A percentile compares a stretch with the other conserved stretches of the same genome.
Conservation (phyloP, 148 eudicot genomes). For the Agrostemma githago region DNA sequence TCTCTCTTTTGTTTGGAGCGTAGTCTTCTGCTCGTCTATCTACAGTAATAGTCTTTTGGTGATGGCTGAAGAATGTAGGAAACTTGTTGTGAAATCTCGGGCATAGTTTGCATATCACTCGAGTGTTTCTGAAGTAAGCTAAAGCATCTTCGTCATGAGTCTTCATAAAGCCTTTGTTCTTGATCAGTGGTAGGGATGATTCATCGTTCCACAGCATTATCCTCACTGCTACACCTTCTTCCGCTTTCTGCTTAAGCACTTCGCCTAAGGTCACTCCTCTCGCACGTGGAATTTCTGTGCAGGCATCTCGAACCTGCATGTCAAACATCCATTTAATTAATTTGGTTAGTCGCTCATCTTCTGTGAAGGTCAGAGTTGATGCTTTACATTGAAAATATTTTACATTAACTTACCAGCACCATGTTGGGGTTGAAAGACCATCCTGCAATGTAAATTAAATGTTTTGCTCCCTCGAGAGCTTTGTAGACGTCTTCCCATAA, state of each 20-base stretch:
- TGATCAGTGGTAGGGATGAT: constrained; percentile 71
- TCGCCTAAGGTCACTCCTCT: constrained; percentile 66
- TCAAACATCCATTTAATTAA: neutral
- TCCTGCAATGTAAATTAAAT: constrained; percentile 84
- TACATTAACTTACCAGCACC: constrained; percentile 50
- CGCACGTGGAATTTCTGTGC: constrained; percentile 61
- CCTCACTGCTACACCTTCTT: constrained; percentile 85
- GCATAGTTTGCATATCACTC: constrained; percentile 62
- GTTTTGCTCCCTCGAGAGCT: constrained; percentile 85
- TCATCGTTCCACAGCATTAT: constrained; percentile 80
- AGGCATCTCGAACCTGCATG: constrained; percentile 59
- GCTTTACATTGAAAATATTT: too few species aligned
- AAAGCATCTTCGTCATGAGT: constrained; percentile 69
- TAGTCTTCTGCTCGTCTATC: constrained; percentile 36
- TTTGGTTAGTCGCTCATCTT: neutral
- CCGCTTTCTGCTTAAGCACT: constrained; percentile 66
- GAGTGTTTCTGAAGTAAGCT: constrained; percentile 62
- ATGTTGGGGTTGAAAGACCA: constrained; percentile 89
- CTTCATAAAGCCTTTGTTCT: constrained; percentile 79
- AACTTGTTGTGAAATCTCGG: constrained; percentile 59
- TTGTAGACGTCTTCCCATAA: constrained; percentile 93
- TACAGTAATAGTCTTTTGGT: constrained; percentile 66
- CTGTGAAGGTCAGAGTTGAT: too few species aligned
- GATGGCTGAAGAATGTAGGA: constrained; percentile 69
- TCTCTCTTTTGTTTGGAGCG: constrained; percentile 51